phyloP scores from a whole-genome alignment of 129 eudicot species.

The Artemisia tridentata region DNA sequence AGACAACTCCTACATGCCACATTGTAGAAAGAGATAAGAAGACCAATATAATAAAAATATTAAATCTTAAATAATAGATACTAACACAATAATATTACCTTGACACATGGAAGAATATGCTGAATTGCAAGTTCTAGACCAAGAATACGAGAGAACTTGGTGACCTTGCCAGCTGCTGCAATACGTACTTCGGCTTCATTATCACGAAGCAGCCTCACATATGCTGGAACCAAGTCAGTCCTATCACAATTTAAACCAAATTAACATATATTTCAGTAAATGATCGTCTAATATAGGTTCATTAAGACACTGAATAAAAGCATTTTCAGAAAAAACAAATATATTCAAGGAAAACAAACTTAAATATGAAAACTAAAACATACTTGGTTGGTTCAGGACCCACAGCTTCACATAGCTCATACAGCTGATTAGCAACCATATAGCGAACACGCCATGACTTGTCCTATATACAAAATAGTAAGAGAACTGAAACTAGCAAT shows the following conservation, averaged over 20 bases:
- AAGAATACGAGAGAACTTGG: constrained; percentile 91
- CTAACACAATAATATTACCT: constrained; percentile 39
- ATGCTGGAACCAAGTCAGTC: constrained; percentile 98
- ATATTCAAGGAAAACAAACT: background rate
- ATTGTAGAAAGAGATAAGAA: too few relatives aligned
- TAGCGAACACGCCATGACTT: constrained; percentile 90
- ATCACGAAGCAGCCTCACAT: constrained; percentile 94
- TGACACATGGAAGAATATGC: constrained; percentile 98
- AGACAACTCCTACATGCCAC: too few relatives aligned
- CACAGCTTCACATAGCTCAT: constrained; percentile 84
- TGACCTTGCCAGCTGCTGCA: constrained; percentile 99
- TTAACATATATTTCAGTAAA: background rate
- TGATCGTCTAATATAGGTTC: background rate
- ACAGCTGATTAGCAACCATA: constrained; percentile 84
- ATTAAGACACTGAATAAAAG: background rate
- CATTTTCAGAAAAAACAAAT: too few relatives aligned
- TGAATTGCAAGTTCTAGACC: constrained; percentile 88
- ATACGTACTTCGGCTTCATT: constrained; percentile 99
- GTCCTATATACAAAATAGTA: constrained; percentile 44
- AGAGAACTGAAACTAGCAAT: constrained; percentile 1
- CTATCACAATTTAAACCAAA: constrained; percentile 30
- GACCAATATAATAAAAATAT: background rate
- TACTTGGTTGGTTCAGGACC: constrained; percentile 82
- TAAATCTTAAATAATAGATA: background rate
- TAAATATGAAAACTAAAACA: background rate